Evolutionary conservation across 495 filamentous ascomycete genomes (phyloP), one percentile per base, ranked within the genome.

Genomic region (Neurospora discreta): DNA sequence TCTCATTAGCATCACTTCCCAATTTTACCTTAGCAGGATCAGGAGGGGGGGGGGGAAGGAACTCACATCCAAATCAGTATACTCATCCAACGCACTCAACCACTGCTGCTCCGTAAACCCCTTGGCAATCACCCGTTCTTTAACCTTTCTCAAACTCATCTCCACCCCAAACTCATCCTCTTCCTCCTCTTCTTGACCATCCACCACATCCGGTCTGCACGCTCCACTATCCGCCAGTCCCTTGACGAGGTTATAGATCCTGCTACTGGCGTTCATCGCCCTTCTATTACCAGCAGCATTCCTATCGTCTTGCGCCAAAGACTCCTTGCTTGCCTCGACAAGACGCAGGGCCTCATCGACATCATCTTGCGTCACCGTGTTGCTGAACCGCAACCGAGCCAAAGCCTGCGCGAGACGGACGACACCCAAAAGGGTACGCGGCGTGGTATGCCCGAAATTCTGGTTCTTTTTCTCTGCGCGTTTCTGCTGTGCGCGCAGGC

Each of bases 71-170:
- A 97, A 78, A 73, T 88, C 84, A 8, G 91, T 89, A 81, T 99
- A 99, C 83, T 98, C 95, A 70, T 95, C 90, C 75, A 99, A 85
- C 43, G 93, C 91, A 73, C 87, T 87, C 69, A 89, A 86, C 81
- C 97, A 91, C 79, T 98, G 94, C 82, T 97, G 92, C 74, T 93
- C 91, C 5, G 96, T 98, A 77, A 98, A 99, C 10, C 96, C 96
- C 86, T 97, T 98, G 38, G 93, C 95, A 74, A 98, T 85, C 38
- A 98, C 93, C 52, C 95, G 79, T 78, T 98, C 94, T 75, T 93
- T 86, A 42, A 99, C 92, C 79, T 91, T 91, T 73, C 90, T 85
- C 85, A 99, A 85, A 81, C 90, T 95, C 74, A 99, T 80, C 81
- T 96, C 93, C 5, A 92, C 90, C 6, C 78, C 76, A 41, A 74